phyloP scores from a whole-genome alignment of 2,329 filamentous ascomycete genomes.

The Botrytis aclada region DNA sequence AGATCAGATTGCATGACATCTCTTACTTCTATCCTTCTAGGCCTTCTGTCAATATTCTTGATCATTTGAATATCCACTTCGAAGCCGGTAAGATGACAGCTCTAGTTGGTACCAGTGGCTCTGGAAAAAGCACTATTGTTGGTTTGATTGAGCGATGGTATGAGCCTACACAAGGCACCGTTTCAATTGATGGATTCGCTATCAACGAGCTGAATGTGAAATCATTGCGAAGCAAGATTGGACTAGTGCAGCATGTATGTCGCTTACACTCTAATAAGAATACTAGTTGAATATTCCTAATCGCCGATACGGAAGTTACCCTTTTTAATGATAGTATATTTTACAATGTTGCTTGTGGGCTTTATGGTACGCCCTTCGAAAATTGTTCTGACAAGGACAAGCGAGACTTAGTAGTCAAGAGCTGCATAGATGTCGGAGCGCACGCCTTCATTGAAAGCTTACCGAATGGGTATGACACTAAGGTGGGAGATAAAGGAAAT shows the following conservation, averaged over 20 bases:
- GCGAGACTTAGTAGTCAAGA: conserved; percentile 65
- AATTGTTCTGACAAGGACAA: background rate
- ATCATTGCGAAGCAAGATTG: conserved; percentile 28
- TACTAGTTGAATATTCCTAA: conserved; percentile 53
- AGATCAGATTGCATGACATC: conserved; percentile 19
- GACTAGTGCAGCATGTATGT: conserved; percentile 46
- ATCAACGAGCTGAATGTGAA: conserved; percentile 33
- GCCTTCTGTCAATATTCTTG: conserved; percentile 33
- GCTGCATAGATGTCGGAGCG: conserved; percentile 83
- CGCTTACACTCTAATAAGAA: conserved; percentile 40
- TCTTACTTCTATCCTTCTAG: conserved; percentile 33
- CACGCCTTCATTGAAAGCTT: conserved; percentile 81
- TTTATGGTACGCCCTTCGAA: conserved; percentile 11
- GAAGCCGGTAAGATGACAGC: conserved; percentile 42
- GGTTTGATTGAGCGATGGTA: conserved; percentile 44
- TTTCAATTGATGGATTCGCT: conserved; percentile 35
- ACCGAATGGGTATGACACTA: conserved; percentile 83
- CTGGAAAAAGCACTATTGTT: conserved; percentile 41
- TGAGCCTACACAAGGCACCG: conserved; percentile 36
- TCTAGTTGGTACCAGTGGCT: conserved; percentile 45
- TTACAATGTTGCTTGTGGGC: conserved; percentile 18
- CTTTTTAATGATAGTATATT: conserved; percentile 49
- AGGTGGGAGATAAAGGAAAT: conserved; percentile 87
- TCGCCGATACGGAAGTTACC: conserved; percentile 67
- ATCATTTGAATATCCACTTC: conserved; percentile 41